Base-by-base conservation (phyloP, 2,329 filamentous ascomycete species). In the Venturiaceae sp. region DNA sequence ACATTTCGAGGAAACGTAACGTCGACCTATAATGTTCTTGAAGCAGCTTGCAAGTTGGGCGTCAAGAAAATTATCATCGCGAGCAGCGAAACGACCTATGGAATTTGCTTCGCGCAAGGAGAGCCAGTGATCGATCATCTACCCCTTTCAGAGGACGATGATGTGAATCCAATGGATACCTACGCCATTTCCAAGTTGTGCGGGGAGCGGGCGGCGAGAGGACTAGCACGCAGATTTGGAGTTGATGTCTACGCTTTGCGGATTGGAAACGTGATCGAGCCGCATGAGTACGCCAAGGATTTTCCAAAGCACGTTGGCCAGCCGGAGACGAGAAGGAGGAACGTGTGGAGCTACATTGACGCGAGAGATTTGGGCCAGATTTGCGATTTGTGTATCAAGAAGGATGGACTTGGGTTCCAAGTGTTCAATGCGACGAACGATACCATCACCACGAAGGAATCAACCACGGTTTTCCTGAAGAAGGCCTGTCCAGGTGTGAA, bases 351-450 rank as follows among this genome's bases (percentile, higher is more conserved):
- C 23, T 86, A 86, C 66, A 83, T 82, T 23, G 83, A 86, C 66
- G 80, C 81, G 0, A 68, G 82, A 3, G 83, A 86, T 63, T 66
- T 86, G 2, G 83, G 82, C 0, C 80, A 82, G 67, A 85, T 86
- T 59, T 84, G 80, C 64, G 72, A 84, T 62, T 64, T 80, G 8
- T 77, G 74, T 19, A 73, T 85, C 4, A 63, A 75, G 60, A 80
- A 77, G 62, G 74, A 76, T 64, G 81, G 80, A 0, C 64, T 86
- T 9, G 83, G 83, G 0, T 86, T 83, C 63, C 81, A 85, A 65
- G 71, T 85, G 0, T 86, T 85, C 68, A 86, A 86, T 64, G 83
- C 82, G 1, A 83, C 81, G 0, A 86, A 86, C 64, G 77, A 83
- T 64, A 80, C 75, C 2, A 84, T 84, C 53, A 85, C 82, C 0